Evolutionary conservation across 805 yeast species (phyloP), one percentile per base, ranked within the genome.

Genomic region (Ogataea polymorpha): DNA sequence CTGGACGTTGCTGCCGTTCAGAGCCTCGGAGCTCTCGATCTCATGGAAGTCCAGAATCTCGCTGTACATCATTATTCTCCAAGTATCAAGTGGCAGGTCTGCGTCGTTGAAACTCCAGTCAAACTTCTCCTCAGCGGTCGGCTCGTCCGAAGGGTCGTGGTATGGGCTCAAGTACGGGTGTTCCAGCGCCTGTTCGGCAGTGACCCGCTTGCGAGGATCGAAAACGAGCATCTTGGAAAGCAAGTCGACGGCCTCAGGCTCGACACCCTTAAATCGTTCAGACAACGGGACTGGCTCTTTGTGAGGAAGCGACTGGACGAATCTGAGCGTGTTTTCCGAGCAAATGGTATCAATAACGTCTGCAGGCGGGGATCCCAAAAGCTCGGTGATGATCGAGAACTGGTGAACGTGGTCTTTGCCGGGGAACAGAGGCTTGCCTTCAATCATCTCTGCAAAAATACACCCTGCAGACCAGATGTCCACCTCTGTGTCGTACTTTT

Each of bases 101-200:
- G 96, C 98, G 54, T 95, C 98, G 63, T 93, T 91, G 65, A 91
- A 91, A 56, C 93, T 82, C 99, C 99, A 93, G 66, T 93, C 99
- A 57, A 93, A 93, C 61, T 84, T 85, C 51, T 84, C 86, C 35
- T 81, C 87, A 23, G 98, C 96, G 5, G 78, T 84, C 1, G 99
- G 99, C 67, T 93, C 99, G 66, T 93, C 99, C 4, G 89, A 77
- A 23, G 98, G 96, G 59, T 93, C 99, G 63, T 93, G 99, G 65
- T 91, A 93, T 10, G 96, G 96, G 20, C 88, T 86, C 66, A 93
- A 69, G 64, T 93, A 93, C 8, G 93, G 93, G 62, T 93, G 98
- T 9, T 80, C 75, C 56, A 93, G 73, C 2, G 96, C 95, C 50
- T 87, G 86, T 4, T 82, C 91, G 3, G 98, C 98, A 14, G 95